These are phyloP conservation scores for Leccinum fibrillosum DNA, from an alignment of 768 basidiomycete species.

Conservation along the genomic window DNA sequence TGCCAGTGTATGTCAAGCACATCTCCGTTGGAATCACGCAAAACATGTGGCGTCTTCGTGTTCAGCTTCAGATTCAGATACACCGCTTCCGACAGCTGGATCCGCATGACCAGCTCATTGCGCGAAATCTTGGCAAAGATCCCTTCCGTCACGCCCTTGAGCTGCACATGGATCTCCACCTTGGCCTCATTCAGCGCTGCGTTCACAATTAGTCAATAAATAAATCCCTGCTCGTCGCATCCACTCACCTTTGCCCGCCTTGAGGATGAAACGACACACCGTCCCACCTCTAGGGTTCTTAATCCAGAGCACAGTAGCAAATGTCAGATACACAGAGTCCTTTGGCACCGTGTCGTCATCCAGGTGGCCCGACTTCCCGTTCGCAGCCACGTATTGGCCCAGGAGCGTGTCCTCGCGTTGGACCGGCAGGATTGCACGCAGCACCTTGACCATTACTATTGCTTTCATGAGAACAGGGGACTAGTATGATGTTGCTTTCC, in stretches of 20 bases:
- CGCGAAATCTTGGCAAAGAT: constrained; percentile 96
- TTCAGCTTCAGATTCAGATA: constrained; percentile 85
- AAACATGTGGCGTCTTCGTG: constrained; percentile 71
- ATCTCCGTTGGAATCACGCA: constrained; percentile 93
- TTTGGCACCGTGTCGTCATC: constrained; percentile 95
- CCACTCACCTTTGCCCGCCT: constrained; percentile 89
- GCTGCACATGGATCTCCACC: constrained; percentile 96
- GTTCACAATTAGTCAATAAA: constrained; percentile 7
- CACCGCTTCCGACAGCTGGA: constrained; percentile 94
- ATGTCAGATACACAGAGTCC: constrained; percentile 91
- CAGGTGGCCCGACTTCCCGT: constrained; percentile 96
- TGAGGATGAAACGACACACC: constrained; percentile 96
- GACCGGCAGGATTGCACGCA: constrained; percentile 87
- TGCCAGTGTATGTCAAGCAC: constrained; percentile 85
- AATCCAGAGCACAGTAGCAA: constrained; percentile 83
- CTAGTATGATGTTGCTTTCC: neutral
- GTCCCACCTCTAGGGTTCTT: constrained; percentile 93
- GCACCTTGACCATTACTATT: constrained; percentile 82
- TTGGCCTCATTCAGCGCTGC: constrained; percentile 96
- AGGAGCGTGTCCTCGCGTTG: constrained; percentile 75
- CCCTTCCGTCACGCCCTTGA: constrained; percentile 94
- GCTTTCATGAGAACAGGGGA: constrained; percentile 12
- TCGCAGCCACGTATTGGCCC: constrained; percentile 87
- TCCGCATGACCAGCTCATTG: constrained; percentile 96
- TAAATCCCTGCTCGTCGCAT: constrained; percentile 1